Evolutionary conservation across 2,329 filamentous ascomycete species (phyloP).

Genomic region (Epicoccum sorghinum): DNA sequence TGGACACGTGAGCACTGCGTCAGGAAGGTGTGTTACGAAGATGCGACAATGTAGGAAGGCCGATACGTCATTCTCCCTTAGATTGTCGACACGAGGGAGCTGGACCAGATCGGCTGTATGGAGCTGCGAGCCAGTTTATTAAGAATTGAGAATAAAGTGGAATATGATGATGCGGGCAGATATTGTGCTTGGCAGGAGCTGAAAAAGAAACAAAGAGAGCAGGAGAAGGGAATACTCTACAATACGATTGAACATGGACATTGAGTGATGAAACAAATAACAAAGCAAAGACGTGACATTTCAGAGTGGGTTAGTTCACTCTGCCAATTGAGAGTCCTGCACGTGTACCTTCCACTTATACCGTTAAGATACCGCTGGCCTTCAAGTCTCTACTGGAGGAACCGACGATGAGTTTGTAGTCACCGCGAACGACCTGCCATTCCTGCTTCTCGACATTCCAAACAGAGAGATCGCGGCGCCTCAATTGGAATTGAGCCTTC

Average conservation of each 20-base stretch:
- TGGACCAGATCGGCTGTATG: not conserved
- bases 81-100: slow-evolving; percentile 3
- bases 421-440: slow-evolving; percentile 45
- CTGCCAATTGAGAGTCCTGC: too few species aligned
- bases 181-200: too few species aligned
- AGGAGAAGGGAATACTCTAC: too few species aligned
- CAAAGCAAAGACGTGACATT: not conserved
- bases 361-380: slow-evolving; percentile 41
- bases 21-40: slow-evolving; percentile 9
- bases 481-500: slow-evolving; percentile 43
- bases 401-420: slow-evolving; percentile 42
- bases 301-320: too few species aligned
- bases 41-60: not conserved
- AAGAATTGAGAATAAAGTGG: too few species aligned
- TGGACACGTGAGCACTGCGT: not conserved
- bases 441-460: slow-evolving; percentile 42
- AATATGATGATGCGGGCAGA: too few species aligned
- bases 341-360: slow-evolving; percentile 15
- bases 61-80: not conserved
- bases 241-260: not conserved
- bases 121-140: not conserved
- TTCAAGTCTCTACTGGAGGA: slow-evolving; percentile 46
- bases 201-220: too few species aligned
- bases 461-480: slow-evolving; percentile 46
- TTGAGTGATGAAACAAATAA: not conserved